These are phyloP conservation scores for Diospyros kaki DNA, from an alignment of 148 eudicot genomes.

Conservation along the genomic window DNA sequence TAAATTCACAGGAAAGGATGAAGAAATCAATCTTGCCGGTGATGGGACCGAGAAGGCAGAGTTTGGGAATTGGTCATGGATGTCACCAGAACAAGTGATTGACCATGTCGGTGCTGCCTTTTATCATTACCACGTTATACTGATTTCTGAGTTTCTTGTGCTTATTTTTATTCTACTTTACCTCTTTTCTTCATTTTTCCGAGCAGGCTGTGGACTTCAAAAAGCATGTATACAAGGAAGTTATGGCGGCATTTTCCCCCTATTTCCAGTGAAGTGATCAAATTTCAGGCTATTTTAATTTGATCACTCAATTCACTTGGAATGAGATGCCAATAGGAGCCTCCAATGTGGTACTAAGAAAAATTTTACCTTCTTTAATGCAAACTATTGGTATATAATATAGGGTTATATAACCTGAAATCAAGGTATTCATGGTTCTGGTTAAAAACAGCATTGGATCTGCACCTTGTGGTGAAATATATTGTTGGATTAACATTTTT, in stretches of 20 bases:
- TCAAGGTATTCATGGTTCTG: too few relatives aligned
- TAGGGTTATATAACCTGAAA: too few relatives aligned
- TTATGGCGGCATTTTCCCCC: slow-evolving; percentile 63
- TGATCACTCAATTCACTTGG: too few relatives aligned
- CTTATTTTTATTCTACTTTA: background rate
- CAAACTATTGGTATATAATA: background rate
- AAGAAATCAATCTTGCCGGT: slow-evolving; percentile 78
- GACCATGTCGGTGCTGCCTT: slow-evolving; percentile 44
- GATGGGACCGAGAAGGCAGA: slow-evolving; percentile 93
- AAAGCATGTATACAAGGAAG: slow-evolving; percentile 78
- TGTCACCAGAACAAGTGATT: slow-evolving; percentile 74
- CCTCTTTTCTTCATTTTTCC: slow-evolving; percentile 2
- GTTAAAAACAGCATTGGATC: too few relatives aligned
- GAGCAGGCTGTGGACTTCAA: slow-evolving; percentile 90
- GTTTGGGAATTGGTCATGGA: slow-evolving; percentile 93
- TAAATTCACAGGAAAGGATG: slow-evolving; percentile 71
- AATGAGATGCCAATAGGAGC: too few relatives aligned
- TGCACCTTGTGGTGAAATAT: too few relatives aligned
- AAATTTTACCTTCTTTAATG: too few relatives aligned
- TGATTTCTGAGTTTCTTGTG: background rate
- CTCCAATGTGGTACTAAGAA: too few relatives aligned
- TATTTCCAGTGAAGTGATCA: slow-evolving; percentile 39
- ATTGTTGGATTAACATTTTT: too few relatives aligned
- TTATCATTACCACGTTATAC: background rate
- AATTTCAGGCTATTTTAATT: slow-evolving; percentile 15